A percentile compares a stretch with the other conserved stretches of the same genome.
These are phyloP conservation scores for Harringtonia lauricola DNA, from an alignment of 2,329 filamentous ascomycete species.

Conservation along the genomic window DNA sequence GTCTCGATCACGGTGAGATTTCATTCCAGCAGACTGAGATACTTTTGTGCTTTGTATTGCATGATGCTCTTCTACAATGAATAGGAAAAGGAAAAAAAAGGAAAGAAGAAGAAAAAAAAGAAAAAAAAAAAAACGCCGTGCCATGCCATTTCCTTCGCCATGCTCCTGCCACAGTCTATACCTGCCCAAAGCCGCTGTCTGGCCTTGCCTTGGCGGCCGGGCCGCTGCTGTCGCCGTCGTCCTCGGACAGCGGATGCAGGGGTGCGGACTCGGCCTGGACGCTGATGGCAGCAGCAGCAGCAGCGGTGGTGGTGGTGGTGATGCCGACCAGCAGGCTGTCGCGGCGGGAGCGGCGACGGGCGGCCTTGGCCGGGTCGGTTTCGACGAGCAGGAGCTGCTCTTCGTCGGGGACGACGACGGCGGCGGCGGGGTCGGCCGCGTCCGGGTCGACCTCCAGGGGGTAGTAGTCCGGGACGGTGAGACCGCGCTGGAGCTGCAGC, in stretches of 20 bases:
- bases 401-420: conserved; percentile 15
- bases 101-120: background rate
- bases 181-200: conserved; percentile 8
- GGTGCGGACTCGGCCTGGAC: conserved; percentile 21
- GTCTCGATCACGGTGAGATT: no score
- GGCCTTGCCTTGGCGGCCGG: background rate
- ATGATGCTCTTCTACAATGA: background rate
- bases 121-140: background rate
- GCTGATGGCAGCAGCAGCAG: no score
- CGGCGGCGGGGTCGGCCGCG: conserved; percentile 11
- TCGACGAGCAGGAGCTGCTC: conserved; percentile 32
- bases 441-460: no score
- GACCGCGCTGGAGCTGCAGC: conserved; percentile 33
- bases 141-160: background rate
- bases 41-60: no score
- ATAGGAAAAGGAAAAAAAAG: background rate
- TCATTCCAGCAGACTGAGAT: no score
- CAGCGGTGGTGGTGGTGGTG: no score
- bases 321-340: conserved; percentile 39
- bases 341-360: conserved; percentile 38
- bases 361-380: conserved; percentile 44
- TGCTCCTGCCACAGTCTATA: background rate
- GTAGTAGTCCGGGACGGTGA: no score
- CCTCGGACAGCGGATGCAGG: conserved; percentile 10
- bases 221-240: background rate